Conservation (phyloP, 257 asterid genomes). For the Petrea volubilis region DNA sequence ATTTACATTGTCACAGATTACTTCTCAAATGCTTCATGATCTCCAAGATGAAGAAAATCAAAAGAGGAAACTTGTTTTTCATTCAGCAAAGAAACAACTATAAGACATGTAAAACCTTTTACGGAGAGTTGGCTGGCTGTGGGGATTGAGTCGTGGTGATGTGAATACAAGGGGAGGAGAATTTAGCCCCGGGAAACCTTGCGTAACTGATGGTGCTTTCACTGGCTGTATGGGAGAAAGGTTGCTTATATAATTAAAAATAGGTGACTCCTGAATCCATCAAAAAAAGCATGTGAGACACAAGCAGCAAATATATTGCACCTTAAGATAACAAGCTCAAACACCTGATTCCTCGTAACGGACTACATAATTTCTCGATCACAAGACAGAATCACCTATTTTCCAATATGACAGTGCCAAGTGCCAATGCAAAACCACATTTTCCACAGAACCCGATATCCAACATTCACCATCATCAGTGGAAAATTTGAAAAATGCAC, state of each 20-base stretch:
- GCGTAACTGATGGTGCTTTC: conserved; percentile 30
- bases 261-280: conserved; percentile 53
- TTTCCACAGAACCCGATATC: neutral
- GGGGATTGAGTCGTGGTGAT: conserved; percentile 41
- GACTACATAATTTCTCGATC: neutral
- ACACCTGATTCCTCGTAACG: neutral
- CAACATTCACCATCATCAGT: neutral
- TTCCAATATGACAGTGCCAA: neutral
- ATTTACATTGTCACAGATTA: conserved; percentile 18
- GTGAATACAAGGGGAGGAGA: conserved; percentile 53
- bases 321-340: conserved; percentile 9
- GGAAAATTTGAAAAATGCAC: neutral
- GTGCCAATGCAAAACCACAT: neutral
- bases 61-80: neutral
- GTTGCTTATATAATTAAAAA: conserved; percentile 50
- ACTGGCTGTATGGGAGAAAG: conserved; percentile 55
- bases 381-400: neutral
- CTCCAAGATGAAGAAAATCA: neutral
- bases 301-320: conserved; percentile 17
- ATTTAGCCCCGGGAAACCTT: conserved; percentile 44
- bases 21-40: neutral
- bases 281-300: conserved; percentile 4
- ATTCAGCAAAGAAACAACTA: conserved; percentile 7
- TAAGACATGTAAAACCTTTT: conserved; percentile 36
- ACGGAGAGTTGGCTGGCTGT: conserved; percentile 18